Evolutionary conservation across 2,329 filamentous ascomycete species (phyloP), one percentile per base, ranked within the genome.

Genomic region (Pseudogymnoascus sp.): DNA sequence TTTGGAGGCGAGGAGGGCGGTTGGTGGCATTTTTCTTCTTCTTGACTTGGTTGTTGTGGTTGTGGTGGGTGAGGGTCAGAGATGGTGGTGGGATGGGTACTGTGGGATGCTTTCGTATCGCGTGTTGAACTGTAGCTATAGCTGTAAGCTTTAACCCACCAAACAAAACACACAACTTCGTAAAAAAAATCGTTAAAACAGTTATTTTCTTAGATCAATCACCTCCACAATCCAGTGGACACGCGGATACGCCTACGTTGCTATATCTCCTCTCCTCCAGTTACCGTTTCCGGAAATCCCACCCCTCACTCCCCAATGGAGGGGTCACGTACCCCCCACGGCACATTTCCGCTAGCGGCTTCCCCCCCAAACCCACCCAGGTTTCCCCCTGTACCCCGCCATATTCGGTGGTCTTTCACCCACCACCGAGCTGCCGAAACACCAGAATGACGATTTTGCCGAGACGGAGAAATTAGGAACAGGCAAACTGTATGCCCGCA

Each of bases 1-100:
- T 76, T 96, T 96, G 74, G 84, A 85, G 62, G 78, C 73, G 64
- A 96, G 85, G 69, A 95, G 46, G 82, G 68, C 66, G 66, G 64
- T 66, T 64, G 10, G 70, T 63, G 28, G 62, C 23, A 40, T 36
- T 59, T 28, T 59, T 25, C 46, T 1, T 61, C 61, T 50, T 40
- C 8, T 28, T 18, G 38, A 6, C 11, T 12, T 8, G 12, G 31
- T 40, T 25, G 5, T 28, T 31, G 42, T 8, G 28, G 34, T 23
- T 34, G 23, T 38, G 21, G 2, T 12, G 12, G 38, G 16, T 37
- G 21, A 14, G 61, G 61, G 46, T 8, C 38, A 25, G 12, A n/a
- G 61, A n/a, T n/a, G n/a, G n/a, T n/a, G n/a, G n/a, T n/a, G n/a
- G n/a, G n/a, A n/a, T n/a, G n/a, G n/a, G n/a, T n/a, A n/a, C n/a